Percentiles rank a stretch among this genome's conserved stretches.
Conservation (phyloP, 352 stramenopile species). For the Globisporangium polare region DNA sequence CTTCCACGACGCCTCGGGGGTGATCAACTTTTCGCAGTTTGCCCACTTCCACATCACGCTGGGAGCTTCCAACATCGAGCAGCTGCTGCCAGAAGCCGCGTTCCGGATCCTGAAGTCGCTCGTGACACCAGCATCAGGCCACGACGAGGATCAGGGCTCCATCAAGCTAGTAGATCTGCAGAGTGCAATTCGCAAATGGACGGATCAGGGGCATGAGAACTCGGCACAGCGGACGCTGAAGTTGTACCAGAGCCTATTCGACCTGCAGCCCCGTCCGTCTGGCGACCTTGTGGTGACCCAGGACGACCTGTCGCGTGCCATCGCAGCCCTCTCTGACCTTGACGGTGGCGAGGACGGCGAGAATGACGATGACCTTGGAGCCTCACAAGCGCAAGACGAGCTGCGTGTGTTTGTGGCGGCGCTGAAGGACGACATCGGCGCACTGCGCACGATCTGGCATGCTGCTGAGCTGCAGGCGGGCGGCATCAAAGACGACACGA, state of each 20-base stretch:
- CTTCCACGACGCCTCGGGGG: slow-evolving; percentile 63
- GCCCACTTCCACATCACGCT: slow-evolving; percentile 86
- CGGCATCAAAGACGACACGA: slow-evolving; percentile 23
- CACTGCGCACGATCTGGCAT: slow-evolving; percentile 59
- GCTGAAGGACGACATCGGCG: slow-evolving; percentile 47
- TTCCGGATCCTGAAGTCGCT: slow-evolving; percentile 72
- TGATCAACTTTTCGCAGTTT: slow-evolving; percentile 88
- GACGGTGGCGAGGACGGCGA: slow-evolving; percentile 10
- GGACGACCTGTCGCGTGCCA: slow-evolving; percentile 61
- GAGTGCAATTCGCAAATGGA: slow-evolving; percentile 39
- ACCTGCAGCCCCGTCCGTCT: slow-evolving; percentile 32
- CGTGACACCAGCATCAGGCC: slow-evolving; percentile 8
- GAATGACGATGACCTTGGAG: slow-evolving; percentile 13
- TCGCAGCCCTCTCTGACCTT: slow-evolving; percentile 31
- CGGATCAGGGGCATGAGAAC: not conserved
- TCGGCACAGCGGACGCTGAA: not conserved
- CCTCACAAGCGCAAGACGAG: slow-evolving; percentile 26
- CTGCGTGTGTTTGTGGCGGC: slow-evolving; percentile 39
- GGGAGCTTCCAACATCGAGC: slow-evolving; percentile 59
- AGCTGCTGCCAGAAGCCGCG: slow-evolving; percentile 67
- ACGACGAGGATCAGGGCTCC: slow-evolving; percentile 24
- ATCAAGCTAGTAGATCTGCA: slow-evolving; percentile 55
- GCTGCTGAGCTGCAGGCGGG: slow-evolving; percentile 64
- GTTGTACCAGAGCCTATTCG: slow-evolving; percentile 40
- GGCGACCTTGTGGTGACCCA: slow-evolving; percentile 57